A percentile compares a stretch with the other conserved stretches of the same genome.
Conservation (phyloP, 768 basidiomycete species). For the Infundibulicybe gibba region DNA sequence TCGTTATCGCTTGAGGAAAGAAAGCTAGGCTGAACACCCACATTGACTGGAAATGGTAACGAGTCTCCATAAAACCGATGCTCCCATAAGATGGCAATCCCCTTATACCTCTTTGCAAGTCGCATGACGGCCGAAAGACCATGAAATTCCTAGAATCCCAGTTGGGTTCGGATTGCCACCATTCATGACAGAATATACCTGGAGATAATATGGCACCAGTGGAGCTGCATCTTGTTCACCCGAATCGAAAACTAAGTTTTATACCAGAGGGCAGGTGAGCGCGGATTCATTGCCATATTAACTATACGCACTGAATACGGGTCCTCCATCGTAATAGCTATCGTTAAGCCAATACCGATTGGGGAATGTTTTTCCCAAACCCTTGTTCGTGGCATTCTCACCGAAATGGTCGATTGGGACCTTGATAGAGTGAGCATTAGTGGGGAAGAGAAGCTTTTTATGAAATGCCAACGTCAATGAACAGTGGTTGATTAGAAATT, state of each 20-base stretch:
- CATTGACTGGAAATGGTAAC: constrained; percentile 43
- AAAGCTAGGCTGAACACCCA: constrained; percentile 12
- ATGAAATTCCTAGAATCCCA: constrained; percentile 34
- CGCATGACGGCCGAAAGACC: constrained; percentile 46
- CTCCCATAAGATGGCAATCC: constrained; percentile 47
- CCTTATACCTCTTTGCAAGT: constrained; percentile 41
- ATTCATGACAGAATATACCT: constrained; percentile 16
- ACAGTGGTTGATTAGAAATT: too few species aligned
- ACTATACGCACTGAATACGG: constrained; percentile 36
- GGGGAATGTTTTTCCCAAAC: constrained; percentile 25
- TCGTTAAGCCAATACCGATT: constrained; percentile 49
- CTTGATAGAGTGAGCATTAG: constrained; percentile 16
- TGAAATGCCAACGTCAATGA: too few species aligned
- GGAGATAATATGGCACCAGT: constrained; percentile 44
- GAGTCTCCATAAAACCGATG: constrained; percentile 48
- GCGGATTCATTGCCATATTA: neutral
- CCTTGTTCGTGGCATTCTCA: constrained; percentile 12
- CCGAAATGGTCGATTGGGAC: constrained; percentile 46
- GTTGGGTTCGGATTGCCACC: neutral
- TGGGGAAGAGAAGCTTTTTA: too few species aligned
- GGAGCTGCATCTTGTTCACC: constrained; percentile 48
- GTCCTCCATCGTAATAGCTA: constrained; percentile 46
- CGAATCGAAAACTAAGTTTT: constrained; percentile 42
- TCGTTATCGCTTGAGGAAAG: too few species aligned
- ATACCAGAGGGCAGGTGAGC: neutral